A percentile compares a stretch with the other conserved stretches of the same genome.
Evolutionary conservation across 768 basidiomycete species (phyloP).

Genomic region (Tulasnella calospora): DNA sequence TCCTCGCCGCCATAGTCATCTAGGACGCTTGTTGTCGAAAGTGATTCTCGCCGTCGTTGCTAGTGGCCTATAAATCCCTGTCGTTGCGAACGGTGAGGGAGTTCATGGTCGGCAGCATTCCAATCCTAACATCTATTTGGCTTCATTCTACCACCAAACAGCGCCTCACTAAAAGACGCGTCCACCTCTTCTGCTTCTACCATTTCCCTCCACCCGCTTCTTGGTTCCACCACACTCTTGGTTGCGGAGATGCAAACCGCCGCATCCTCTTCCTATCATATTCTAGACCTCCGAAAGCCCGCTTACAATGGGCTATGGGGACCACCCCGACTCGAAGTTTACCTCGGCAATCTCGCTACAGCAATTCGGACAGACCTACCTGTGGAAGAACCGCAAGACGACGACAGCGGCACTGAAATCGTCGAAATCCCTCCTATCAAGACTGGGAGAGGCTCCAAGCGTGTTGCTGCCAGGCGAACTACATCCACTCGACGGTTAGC

Average conservation of each 20-base stretch:
- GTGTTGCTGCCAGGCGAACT: not conserved
- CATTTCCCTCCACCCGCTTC: not conserved
- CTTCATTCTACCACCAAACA: not conserved
- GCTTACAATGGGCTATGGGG: not conserved
- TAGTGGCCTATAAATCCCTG: not conserved
- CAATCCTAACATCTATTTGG: not conserved
- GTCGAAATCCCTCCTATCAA: not conserved
- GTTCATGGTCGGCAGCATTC: not conserved
- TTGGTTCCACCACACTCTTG: not conserved
- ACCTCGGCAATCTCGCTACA: not conserved
- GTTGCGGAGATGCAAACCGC: not conserved
- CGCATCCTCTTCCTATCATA: not conserved
- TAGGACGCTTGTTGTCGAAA: not conserved
- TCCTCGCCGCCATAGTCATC: not conserved
- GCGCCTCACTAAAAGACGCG: not conserved
- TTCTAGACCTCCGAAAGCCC: not conserved
- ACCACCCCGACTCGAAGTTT: not conserved
- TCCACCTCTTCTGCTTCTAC: not conserved
- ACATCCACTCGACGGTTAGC: not conserved
- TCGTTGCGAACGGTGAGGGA: not conserved
- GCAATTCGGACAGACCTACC: not conserved
- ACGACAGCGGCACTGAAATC: slow-evolving; percentile 11
- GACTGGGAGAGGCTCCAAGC: not conserved
- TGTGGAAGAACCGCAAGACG: not conserved
- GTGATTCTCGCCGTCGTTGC: not conserved